Evolutionary conservation across 2,329 filamentous ascomycete species (phyloP), one percentile per base, ranked within the genome.

Genomic region (Monosporascus sp.): DNA sequence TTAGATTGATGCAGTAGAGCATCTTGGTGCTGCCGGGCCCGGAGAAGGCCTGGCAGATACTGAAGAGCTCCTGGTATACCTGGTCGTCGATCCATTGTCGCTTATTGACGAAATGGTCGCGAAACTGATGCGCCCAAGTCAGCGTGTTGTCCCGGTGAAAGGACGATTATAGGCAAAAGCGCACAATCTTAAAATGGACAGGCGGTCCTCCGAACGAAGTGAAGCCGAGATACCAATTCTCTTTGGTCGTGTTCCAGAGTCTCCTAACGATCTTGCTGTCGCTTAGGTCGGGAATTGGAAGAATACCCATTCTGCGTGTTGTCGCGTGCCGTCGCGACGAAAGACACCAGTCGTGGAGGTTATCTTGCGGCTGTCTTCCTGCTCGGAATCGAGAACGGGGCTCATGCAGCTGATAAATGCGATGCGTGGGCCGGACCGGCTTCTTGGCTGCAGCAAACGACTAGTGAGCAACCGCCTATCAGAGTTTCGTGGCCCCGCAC

Each of bases 51-150:
- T 90, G 86, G 18, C 78, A 81, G 46, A 90, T 70, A 26, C 82
- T 85, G 66, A 91, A 90, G 0, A 90, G 76, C 62, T 90, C 87
- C 66, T 88, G 84, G 67, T 86, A 89, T 82, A 84, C 78, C 60
- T 87, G 82, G 51, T 89, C 85, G 65, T 88, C 84, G 26, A 89
- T 77, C 87, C 87, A 90, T 62, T 73, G 67, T 40, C 78, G 66
- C 46, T 80, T 78, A 1, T 77, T 73, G 0, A 88, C 83, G 61
- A 87, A 90, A 44, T 79, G 76, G 38, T 77, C 71, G 59, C 85
- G 78, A 51, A 87, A 75, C 75, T 77, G 44, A 8, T 20, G 5
- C 28, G 2, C 8, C 9, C 4, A 6, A 11, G 31, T 20, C 28
- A 22, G 11, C 41, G 14, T 5, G 40, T 47, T 5, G 24, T 22